Evolutionary conservation across 305 asterid species (phyloP).

Genomic region (Rubia peregrina): DNA sequence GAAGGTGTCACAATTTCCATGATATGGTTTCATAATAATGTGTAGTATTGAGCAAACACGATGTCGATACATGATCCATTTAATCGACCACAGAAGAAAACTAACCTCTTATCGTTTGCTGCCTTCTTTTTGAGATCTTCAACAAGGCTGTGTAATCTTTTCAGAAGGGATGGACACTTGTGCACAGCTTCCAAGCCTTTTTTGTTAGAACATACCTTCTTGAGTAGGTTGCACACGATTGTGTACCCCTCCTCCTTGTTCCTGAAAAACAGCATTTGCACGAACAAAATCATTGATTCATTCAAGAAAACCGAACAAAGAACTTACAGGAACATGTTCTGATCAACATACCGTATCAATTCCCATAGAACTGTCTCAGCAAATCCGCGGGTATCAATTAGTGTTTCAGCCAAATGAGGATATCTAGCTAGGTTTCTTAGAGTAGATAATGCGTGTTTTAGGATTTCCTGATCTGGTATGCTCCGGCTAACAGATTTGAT

Average conservation of each 20-base stretch:
- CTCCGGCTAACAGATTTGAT: conserved; percentile 87
- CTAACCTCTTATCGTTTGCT: conserved; percentile 59
- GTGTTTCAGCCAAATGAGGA: conserved; percentile 46
- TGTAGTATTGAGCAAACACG: too few species aligned
- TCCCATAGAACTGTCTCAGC: conserved; percentile 58
- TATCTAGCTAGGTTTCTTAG: conserved; percentile 81
- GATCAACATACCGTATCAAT: conserved; percentile 46
- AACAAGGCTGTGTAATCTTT: conserved; percentile 58
- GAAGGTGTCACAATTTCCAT: background rate
- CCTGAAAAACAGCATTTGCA: conserved; percentile 27
- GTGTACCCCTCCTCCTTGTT: conserved; percentile 91
- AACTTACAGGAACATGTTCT: conserved; percentile 4
- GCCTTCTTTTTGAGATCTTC: conserved; percentile 72
- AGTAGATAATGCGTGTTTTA: conserved; percentile 80
- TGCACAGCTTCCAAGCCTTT: conserved; percentile 48
- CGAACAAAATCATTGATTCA: conserved; percentile 6
- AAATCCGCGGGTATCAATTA: conserved; percentile 49
- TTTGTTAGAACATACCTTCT: conserved; percentile 44
- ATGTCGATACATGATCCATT: background rate
- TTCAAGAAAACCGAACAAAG: background rate
- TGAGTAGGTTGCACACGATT: conserved; percentile 72
- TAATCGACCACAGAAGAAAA: background rate
- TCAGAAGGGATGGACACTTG: conserved; percentile 52
- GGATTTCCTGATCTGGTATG: conserved; percentile 90
- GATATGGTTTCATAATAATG: background rate